These are phyloP conservation scores for Raddia guianensis DNA, from an alignment of 176 grass and related monocot genomes.

Conservation along the genomic window DNA sequence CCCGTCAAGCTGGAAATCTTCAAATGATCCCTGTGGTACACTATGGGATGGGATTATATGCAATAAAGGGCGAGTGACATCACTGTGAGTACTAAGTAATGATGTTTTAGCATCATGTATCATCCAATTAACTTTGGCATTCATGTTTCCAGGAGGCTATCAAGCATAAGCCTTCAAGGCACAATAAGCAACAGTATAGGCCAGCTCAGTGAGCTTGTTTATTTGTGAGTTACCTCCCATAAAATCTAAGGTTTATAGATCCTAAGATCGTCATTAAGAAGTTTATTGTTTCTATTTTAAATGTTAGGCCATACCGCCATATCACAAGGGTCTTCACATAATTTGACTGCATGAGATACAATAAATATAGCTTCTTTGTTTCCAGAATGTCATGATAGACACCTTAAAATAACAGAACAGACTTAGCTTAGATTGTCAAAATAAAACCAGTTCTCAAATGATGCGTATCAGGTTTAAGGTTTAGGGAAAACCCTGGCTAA, in stretches of 20 bases:
- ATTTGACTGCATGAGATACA: not conserved
- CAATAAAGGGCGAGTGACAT: constrained; percentile 30
- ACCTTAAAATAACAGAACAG: not conserved
- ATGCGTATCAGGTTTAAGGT: constrained; percentile 1
- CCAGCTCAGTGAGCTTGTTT: constrained; percentile 47
- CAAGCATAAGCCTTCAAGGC: constrained; percentile 47
- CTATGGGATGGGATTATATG: constrained; percentile 51
- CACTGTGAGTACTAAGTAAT: constrained; percentile 43
- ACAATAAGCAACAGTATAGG: constrained; percentile 44
- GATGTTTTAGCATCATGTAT: constrained; percentile 2
- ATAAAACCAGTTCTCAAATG: not conserved
- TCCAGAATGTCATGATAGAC: not conserved
- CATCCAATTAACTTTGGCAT: constrained; percentile 22
- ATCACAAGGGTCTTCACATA: constrained; percentile 19
- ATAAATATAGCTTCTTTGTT: constrained; percentile 1
- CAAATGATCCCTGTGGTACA: constrained; percentile 50
- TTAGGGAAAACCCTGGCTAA: constrained; percentile 12
- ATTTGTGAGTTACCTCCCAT: constrained; percentile 39
- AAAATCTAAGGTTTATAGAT: constrained; percentile 28
- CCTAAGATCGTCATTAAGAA: not conserved
- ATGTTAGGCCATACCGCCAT: not conserved
- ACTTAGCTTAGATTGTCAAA: not conserved
- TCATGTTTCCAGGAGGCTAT: constrained; percentile 49
- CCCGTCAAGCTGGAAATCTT: constrained; percentile 48
- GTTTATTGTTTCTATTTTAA: not conserved